A percentile compares a stretch with the other conserved stretches of the same genome.
Evolutionary conservation across 1,284 basidiomycete species (phyloP).

Genomic region (Wallemia ichthyophaga): DNA sequence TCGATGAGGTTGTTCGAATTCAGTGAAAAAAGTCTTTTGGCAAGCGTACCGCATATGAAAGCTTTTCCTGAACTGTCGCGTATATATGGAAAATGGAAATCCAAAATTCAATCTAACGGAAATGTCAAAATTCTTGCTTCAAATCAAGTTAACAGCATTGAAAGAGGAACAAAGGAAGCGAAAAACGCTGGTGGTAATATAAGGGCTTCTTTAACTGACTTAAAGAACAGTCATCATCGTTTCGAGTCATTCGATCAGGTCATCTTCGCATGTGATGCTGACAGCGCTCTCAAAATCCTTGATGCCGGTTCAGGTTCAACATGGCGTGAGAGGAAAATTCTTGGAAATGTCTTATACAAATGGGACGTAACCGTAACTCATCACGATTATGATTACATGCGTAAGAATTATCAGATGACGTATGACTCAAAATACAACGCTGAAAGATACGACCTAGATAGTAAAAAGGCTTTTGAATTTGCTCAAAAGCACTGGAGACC

Average conservation of each 20-base stretch:
- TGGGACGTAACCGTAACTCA: constrained; percentile 14
- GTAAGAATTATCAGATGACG: constrained; percentile 11
- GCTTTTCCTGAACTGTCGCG: constrained; percentile 20
- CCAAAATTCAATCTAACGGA: constrained; percentile 18
- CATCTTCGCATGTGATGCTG: constrained; percentile 10
- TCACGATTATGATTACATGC: constrained; percentile 12
- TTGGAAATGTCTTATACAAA: constrained; percentile 11
- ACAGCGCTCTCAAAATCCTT: constrained; percentile 12
- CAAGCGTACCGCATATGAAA: constrained; percentile 8
- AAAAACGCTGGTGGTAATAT: constrained; percentile 3
- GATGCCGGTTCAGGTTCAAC: constrained; percentile 3
- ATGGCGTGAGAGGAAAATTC: constrained; percentile 11
- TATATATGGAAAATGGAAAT: constrained; percentile 23
- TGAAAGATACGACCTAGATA: constrained; percentile 10
- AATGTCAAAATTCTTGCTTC: constrained; percentile 20
- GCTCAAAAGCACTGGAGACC: constrained; percentile 24
- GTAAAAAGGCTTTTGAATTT: constrained; percentile 16
- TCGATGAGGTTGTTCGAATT: constrained; percentile 20
- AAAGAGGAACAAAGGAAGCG: constrained; percentile 9
- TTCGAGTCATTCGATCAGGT: constrained; percentile 6
- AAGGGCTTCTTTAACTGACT: neutral
- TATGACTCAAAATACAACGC: constrained; percentile 3
- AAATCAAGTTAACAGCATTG: constrained; percentile 20
- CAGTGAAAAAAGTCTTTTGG: constrained; percentile 3
- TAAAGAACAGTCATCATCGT: constrained; percentile 7